Percentiles rank a stretch among this genome's conserved stretches.
These are phyloP conservation scores for Penicillium canariense DNA, from an alignment of 495 filamentous ascomycete genomes.

Conservation along the genomic window DNA sequence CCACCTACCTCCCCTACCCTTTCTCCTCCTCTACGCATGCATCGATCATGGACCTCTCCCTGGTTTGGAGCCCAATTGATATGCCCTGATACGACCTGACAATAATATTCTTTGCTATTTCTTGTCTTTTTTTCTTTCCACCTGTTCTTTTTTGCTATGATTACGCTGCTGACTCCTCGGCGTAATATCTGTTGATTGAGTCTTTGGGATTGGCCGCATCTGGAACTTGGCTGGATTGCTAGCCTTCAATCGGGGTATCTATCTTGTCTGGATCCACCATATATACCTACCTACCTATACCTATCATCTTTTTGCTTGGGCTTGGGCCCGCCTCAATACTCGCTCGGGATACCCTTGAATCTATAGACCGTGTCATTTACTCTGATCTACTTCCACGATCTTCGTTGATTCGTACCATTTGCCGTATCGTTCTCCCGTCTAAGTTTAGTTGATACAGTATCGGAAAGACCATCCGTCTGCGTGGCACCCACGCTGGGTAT, in stretches of 20 bases:
- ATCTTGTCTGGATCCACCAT: neutral
- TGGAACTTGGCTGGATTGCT: neutral
- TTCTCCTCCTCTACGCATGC: neutral
- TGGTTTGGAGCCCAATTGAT: slow-evolving; percentile 24
- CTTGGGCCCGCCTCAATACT: neutral
- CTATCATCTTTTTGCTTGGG: neutral
- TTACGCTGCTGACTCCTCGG: neutral
- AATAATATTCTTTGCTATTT: slow-evolving; percentile 10
- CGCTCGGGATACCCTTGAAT: slow-evolving; percentile 19
- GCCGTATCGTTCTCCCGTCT: neutral
- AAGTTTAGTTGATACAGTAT: no score
- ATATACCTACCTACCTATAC: neutral
- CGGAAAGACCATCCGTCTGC: no score
- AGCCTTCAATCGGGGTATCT: neutral
- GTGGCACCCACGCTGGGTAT: no score
- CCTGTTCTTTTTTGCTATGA: neutral
- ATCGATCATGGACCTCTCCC: slow-evolving; percentile 22
- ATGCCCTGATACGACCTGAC: slow-evolving; percentile 26
- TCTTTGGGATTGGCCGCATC: no score
- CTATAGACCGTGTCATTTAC: slow-evolving; percentile 12
- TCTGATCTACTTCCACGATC: neutral
- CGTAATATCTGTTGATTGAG: neutral
- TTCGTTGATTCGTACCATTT: neutral
- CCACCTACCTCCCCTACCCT: neutral
- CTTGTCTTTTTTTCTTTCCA: neutral